phyloP scores from a whole-genome alignment of 139 green algal genomes.

The Chlamydomonas sphaeroides region DNA sequence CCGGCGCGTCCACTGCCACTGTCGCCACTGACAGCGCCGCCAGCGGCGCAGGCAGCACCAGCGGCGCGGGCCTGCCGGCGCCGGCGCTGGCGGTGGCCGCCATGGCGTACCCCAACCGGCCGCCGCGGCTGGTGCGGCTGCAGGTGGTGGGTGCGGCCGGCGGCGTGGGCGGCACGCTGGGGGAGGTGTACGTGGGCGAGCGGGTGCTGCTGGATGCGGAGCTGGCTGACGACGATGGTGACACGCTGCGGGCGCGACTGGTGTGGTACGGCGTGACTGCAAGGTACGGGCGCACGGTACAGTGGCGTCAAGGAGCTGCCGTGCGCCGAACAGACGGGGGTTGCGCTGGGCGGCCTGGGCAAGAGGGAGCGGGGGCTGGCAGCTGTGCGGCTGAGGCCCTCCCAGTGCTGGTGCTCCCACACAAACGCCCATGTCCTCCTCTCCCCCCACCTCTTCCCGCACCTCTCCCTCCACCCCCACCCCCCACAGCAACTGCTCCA shows the following conservation, averaged over 20 bases:
- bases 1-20: background rate
- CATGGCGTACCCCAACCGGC: background rate
- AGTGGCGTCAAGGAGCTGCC: too few species aligned
- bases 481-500: too few species aligned
- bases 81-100: background rate
- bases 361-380: too few species aligned
- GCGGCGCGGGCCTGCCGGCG: too few species aligned
- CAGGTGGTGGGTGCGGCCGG: too few species aligned
- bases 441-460: too few species aligned
- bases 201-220: background rate
- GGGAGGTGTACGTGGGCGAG: slow-evolving; percentile 38
- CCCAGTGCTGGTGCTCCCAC: too few species aligned
- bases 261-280: slow-evolving; percentile 45
- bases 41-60: background rate
- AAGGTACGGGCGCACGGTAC: background rate
- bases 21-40: background rate
- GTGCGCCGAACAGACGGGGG: too few species aligned
- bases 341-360: too few species aligned
- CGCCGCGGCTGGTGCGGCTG: background rate
- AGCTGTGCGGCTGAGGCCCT: too few species aligned
- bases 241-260: slow-evolving; percentile 36
- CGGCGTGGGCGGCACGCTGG: background rate
- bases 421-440: too few species aligned
- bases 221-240: slow-evolving; percentile 21
- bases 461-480: too few species aligned